phyloP scores from a whole-genome alignment of 305 asterid species.

The Ruellia speciosa region DNA sequence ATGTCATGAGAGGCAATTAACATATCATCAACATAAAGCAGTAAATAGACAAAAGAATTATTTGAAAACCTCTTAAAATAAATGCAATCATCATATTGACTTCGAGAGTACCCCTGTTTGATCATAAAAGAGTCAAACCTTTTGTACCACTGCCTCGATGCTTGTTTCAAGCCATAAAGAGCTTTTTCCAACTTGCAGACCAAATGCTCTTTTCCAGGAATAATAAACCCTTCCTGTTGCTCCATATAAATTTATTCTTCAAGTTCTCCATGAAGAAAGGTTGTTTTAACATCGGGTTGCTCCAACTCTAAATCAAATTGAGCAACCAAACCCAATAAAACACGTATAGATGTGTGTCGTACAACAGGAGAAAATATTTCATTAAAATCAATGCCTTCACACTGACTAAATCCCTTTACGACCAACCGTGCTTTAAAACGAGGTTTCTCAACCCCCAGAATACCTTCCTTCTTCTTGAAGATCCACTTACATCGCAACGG shows the following conservation, averaged over 20 bases:
- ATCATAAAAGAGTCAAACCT: background rate
- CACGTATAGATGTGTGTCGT: background rate
- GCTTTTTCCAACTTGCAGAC: background rate
- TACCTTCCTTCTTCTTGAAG: background rate
- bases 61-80: background rate
- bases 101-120: background rate
- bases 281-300: background rate
- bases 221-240: background rate
- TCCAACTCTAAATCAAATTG: background rate
- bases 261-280: background rate
- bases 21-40: background rate
- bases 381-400: background rate
- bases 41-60: background rate
- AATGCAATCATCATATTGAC: background rate
- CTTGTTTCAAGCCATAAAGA: background rate
- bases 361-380: background rate
- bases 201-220: background rate
- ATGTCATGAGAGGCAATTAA: background rate
- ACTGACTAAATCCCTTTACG: background rate
- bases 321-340: background rate
- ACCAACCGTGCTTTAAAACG: conserved; percentile 2
- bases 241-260: no score
- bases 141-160: background rate
- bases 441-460: background rate
- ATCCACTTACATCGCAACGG: background rate